Evolutionary conservation across 2,329 filamentous ascomycete species (phyloP).

Genomic region (Arthrobotrys pseudoclavata): DNA sequence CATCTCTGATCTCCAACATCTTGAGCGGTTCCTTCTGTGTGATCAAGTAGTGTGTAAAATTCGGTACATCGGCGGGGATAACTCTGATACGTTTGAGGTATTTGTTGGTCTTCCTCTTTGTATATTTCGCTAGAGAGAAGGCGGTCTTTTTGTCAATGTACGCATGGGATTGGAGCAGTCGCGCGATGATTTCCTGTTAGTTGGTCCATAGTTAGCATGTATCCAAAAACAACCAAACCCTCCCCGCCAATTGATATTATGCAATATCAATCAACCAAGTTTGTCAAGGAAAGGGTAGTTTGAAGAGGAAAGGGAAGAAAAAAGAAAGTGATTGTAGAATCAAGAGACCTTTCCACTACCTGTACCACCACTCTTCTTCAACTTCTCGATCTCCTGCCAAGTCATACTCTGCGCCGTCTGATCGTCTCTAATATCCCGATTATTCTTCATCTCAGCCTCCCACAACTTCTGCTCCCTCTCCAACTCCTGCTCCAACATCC

Average conservation of each 20-base stretch:
- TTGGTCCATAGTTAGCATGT: constrained; percentile 20
- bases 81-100: constrained; percentile 90
- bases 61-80: constrained; percentile 82
- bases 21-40: constrained; percentile 83
- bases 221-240: not conserved
- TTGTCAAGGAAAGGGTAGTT: not conserved
- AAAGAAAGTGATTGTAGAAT: constrained; percentile 30
- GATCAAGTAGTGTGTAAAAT: constrained; percentile 81
- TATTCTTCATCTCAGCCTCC: constrained; percentile 72
- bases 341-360: constrained; percentile 72
- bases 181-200: constrained; percentile 88
- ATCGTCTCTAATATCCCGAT: constrained; percentile 75
- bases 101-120: constrained; percentile 91
- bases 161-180: constrained; percentile 88
- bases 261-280: constrained; percentile 4
- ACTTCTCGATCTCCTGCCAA: constrained; percentile 77
- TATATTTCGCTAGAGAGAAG: constrained; percentile 96
- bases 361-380: constrained; percentile 77
- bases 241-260: not conserved
- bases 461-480: constrained; percentile 66
- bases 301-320: constrained; percentile 3
- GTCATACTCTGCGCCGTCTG: constrained; percentile 80
- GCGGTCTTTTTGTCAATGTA: constrained; percentile 93
- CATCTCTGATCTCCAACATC: constrained; percentile 87
- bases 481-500: constrained; percentile 50